A percentile compares a stretch with the other conserved stretches of the same genome.
phyloP scores from a whole-genome alignment of 352 stramenopile genomes.

The Pythium grandisporangium region DNA sequence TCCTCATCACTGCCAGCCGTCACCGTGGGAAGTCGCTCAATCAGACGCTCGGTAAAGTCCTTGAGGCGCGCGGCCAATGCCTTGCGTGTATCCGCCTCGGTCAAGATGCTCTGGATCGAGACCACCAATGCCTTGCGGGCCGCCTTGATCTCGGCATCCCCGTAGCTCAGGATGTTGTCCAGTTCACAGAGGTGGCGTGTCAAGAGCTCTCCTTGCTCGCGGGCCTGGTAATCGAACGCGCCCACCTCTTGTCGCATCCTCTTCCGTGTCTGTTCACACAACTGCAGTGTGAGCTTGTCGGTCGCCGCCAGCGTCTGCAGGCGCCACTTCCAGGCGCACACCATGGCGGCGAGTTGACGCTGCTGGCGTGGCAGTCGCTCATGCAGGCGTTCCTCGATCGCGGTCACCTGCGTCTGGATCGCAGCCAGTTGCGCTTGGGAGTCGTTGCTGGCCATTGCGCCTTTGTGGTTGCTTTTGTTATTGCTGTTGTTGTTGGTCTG shows the following conservation, averaged over 20 bases:
- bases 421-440: no score
- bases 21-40: slow-evolving; percentile 8
- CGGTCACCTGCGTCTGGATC: slow-evolving; percentile 30
- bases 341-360: slow-evolving; percentile 16
- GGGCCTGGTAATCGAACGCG: slow-evolving; percentile 46
- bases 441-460: slow-evolving; percentile 6
- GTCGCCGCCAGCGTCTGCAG: slow-evolving; percentile 12
- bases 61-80: slow-evolving; percentile 28
- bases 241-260: slow-evolving; percentile 37
- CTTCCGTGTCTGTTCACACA: slow-evolving; percentile 16
- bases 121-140: slow-evolving; percentile 44
- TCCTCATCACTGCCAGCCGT: not conserved
- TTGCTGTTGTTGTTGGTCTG: slow-evolving; percentile 1
- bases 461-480: slow-evolving; percentile 6
- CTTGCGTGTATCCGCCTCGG: slow-evolving; percentile 33
- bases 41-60: slow-evolving; percentile 21
- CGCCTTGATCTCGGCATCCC: slow-evolving; percentile 34
- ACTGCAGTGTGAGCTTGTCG: slow-evolving; percentile 2
- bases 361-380: slow-evolving; percentile 25
- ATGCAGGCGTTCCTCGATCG: slow-evolving; percentile 30
- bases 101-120: slow-evolving; percentile 33
- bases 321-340: slow-evolving; percentile 36
- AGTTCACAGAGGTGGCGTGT: slow-evolving; percentile 43
- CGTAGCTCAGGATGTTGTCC: slow-evolving; percentile 55
- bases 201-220: slow-evolving; percentile 52